Evolutionary conservation across 2,329 filamentous ascomycete genomes (phyloP).

Genomic region (Microdochium paspali): DNA sequence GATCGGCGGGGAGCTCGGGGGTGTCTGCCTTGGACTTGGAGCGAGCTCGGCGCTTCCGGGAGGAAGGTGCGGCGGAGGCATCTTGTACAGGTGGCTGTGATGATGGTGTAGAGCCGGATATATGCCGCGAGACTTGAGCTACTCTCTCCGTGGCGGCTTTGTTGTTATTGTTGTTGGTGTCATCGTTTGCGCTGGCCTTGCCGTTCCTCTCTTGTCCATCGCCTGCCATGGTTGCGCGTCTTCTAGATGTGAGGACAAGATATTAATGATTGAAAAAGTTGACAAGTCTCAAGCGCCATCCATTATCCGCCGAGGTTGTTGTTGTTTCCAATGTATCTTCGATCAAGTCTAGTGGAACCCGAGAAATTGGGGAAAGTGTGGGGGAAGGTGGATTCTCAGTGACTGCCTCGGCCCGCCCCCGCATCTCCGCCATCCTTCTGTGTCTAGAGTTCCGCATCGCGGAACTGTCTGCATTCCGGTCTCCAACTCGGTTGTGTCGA

Average conservation of each 20-base stretch:
- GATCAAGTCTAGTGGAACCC: no score
- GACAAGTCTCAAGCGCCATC: no score
- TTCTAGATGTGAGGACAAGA: no score
- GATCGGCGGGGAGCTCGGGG: constrained; percentile 44
- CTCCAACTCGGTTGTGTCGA: no score
- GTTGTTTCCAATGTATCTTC: no score
- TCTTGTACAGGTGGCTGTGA: neutral
- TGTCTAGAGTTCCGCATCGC: neutral
- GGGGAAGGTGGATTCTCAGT: neutral
- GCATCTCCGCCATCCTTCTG: neutral
- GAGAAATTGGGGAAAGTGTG: neutral
- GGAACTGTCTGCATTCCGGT: no score
- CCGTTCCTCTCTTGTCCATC: no score
- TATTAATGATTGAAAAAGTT: no score
- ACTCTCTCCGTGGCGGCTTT: constrained; percentile 20
- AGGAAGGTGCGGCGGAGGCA: neutral
- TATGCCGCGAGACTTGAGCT: constrained; percentile 17
- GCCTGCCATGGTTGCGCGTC: no score
- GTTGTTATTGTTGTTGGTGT: neutral
- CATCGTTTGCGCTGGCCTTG: no score
- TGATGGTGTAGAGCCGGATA: constrained; percentile 5
- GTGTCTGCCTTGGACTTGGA: constrained; percentile 22
- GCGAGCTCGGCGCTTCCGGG: constrained; percentile 5
- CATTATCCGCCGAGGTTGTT: no score
- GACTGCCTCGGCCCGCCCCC: neutral